A percentile compares a stretch with the other conserved stretches of the same genome.
Evolutionary conservation across 225 moss, liverwort and hornwort species (phyloP).

Genomic region (Takakia lepidozioides): DNA sequence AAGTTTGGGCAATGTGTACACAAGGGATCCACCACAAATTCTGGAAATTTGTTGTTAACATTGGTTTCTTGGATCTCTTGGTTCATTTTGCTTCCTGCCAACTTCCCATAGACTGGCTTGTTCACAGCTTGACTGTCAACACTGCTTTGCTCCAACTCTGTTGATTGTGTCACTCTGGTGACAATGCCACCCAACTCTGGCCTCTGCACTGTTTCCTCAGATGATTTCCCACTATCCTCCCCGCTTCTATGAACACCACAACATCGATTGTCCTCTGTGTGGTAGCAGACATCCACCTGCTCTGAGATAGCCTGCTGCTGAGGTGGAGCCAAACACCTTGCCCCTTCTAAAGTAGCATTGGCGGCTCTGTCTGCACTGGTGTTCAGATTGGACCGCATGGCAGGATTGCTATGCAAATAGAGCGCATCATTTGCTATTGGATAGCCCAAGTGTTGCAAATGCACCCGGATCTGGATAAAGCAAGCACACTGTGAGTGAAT

Average conservation of each 20-base stretch:
- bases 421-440: constrained; percentile 91
- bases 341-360: constrained; percentile 15
- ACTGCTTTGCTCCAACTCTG: too few species aligned
- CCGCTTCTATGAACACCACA: background rate
- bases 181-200: background rate
- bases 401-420: constrained; percentile 56
- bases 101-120: too few species aligned
- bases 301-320: too few species aligned
- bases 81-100: too few species aligned
- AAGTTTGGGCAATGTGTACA: constrained; percentile 86
- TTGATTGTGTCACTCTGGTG: too few species aligned
- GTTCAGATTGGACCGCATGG: constrained; percentile 59
- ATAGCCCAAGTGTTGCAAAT: constrained; percentile 79
- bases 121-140: too few species aligned
- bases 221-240: background rate
- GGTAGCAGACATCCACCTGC: too few species aligned
- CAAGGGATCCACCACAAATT: constrained; percentile 59
- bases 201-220: background rate
- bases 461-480: constrained; percentile 85
- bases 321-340: constrained; percentile 7
- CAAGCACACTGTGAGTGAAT: too few species aligned
- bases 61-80: too few species aligned
- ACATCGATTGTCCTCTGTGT: too few species aligned
- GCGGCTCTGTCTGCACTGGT: constrained; percentile 63
- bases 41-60: too few species aligned